A percentile compares a stretch with the other conserved stretches of the same genome.
phyloP scores from a whole-genome alignment of 352 stramenopile species.

The Phytophthora multivora region DNA sequence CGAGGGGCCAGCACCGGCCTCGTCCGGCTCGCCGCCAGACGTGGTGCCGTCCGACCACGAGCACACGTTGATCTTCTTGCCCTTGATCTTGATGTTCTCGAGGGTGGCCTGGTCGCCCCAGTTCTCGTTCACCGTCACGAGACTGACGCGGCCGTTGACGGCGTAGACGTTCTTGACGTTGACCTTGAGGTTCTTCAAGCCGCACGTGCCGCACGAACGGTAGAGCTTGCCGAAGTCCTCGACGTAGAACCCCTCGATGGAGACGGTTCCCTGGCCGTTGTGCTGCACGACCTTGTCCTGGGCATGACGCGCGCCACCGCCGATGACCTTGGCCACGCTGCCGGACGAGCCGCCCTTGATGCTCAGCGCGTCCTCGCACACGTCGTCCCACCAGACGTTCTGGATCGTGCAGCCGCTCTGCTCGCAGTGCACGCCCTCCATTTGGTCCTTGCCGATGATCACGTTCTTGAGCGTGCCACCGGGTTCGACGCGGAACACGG shows the following conservation, averaged over 20 bases:
- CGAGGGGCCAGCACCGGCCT: constrained; percentile 14
- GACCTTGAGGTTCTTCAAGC: constrained; percentile 20
- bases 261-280: constrained; percentile 28
- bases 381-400: constrained; percentile 30
- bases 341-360: constrained; percentile 44
- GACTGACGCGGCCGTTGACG: constrained; percentile 26
- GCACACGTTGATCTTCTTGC: constrained; percentile 32
- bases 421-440: constrained; percentile 28
- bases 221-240: constrained; percentile 30
- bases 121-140: constrained; percentile 54
- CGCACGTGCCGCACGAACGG: constrained; percentile 25
- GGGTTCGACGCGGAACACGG: constrained; percentile 43
- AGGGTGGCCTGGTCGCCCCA: constrained; percentile 43
- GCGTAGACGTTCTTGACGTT: constrained; percentile 32
- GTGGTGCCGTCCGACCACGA: constrained; percentile 25
- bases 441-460: constrained; percentile 51
- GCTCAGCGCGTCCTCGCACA: constrained; percentile 47
- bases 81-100: constrained; percentile 51
- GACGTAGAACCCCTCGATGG: constrained; percentile 29
- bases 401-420: constrained; percentile 29
- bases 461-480: constrained; percentile 57
- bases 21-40: constrained; percentile 23
- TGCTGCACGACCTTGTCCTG: constrained; percentile 29
- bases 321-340: constrained; percentile 38
- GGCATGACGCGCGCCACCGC: constrained; percentile 24